Evolutionary conservation across 208 protist genomes (phyloP), one percentile per base, ranked within the genome.

Genomic region (Crithidia acanthocephali): DNA sequence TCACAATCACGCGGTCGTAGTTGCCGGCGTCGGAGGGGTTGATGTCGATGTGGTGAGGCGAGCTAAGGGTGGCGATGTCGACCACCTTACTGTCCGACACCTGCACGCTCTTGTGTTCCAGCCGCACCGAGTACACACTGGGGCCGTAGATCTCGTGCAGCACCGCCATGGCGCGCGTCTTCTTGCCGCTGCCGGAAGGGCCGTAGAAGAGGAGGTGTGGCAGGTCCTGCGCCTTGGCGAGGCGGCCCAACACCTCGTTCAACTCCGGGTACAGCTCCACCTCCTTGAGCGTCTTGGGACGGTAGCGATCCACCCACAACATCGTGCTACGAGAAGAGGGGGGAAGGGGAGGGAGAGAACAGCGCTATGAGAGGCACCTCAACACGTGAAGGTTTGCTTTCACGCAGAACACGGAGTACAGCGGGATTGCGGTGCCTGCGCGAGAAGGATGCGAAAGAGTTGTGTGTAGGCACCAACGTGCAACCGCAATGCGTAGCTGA

Each of bases 221-320:
- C 42, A 99, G 87, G 81, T 99, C 97, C 25, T 81, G 76, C 22
- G 74, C 80, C 28, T 67, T 69, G 9, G 86, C 83, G 72, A 99
- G 87, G 35, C 85, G 88, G 35, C 92, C 84, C 11, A 99, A 88
- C 60, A 94, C 82, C 8, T 80, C 59, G 2, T 88, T 97, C 7
- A 99, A 66, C 33, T 98, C 85, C 3, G 86, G 75, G 77, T 99
- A 97, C 42, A 98, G 95, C 65, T 98, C 92, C 28, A 99, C 83
- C 48, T 98, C 80, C 15, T 93, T 87, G 2, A 99, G 85, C n/a
- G 83, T 90, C 32, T 88, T 93, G 22, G 99, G 99, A n/a, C 98
- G 88, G 83, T 99, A 93, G 78, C 98, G 98, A 83, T 99, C 99
- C 20, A 99, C 97, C 98, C 98, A 99, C 60, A 99, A 76, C 94